These are phyloP conservation scores for Thalia dealbata DNA, from an alignment of 176 grass and related monocot species.

Conservation along the genomic window DNA sequence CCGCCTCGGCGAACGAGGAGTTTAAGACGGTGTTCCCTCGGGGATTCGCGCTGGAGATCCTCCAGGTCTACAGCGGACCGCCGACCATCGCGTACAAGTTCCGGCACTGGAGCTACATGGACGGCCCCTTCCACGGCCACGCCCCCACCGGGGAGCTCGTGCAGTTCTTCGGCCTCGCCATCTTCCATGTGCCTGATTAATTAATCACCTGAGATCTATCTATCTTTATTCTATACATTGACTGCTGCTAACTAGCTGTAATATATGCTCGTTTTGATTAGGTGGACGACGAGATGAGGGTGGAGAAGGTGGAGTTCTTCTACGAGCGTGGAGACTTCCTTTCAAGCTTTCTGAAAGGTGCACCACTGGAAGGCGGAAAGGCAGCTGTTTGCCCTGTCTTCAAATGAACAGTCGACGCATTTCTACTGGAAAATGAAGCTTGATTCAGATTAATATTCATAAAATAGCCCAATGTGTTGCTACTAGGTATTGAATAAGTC, in stretches of 20 bases:
- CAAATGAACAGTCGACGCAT: not conserved
- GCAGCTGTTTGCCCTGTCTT: slow-evolving; percentile 30
- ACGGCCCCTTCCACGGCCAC: slow-evolving; percentile 56
- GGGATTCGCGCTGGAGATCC: slow-evolving; percentile 57
- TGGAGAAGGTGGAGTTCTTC: slow-evolving; percentile 49
- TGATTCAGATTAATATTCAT: no score
- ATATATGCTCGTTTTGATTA: no score
- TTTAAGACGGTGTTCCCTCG: slow-evolving; percentile 48
- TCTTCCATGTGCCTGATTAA: slow-evolving; percentile 35
- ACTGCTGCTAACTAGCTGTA: not conserved
- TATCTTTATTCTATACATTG: no score
- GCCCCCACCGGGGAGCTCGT: slow-evolving; percentile 35
- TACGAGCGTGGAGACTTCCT: slow-evolving; percentile 72
- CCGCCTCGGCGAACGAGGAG: slow-evolving; percentile 24
- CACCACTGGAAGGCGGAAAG: not conserved
- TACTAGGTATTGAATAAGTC: no score
- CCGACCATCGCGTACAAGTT: slow-evolving; percentile 56
- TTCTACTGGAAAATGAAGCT: no score
- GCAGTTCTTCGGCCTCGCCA: slow-evolving; percentile 39
- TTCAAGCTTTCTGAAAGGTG: slow-evolving; percentile 34
- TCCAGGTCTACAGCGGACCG: slow-evolving; percentile 49
- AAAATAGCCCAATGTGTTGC: no score
- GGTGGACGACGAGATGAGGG: slow-evolving; percentile 43
- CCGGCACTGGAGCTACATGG: slow-evolving; percentile 76
- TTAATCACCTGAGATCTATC: no score